Base-by-base conservation (phyloP, 164 flowering plant species). In the Nymphaea thermarum region DNA sequence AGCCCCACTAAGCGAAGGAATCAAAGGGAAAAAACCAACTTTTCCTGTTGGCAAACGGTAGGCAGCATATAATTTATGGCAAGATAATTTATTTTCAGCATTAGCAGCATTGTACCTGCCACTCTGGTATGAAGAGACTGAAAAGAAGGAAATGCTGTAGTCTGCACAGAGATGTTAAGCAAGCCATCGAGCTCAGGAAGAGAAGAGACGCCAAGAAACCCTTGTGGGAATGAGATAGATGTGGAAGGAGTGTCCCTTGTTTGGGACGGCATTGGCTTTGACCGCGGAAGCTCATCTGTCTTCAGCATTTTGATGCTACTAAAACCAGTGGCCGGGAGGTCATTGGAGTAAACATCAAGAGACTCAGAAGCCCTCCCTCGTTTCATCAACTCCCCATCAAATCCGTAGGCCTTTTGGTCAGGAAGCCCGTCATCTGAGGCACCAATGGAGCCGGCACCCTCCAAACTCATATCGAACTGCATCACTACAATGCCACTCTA, bases 151-250 rank as follows among this genome's bases (percentile, higher is more conserved):
- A 77, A 42, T 4, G 72, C 70, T 65, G 62, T 73, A 45, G 68
- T 74, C 3, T 74, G 59, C 66, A 59, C 67, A 62, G 64, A 62
- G 42, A 8, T 17, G 0, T 62, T 17, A 12, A 17, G n/a, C 17
- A 17, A 17, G 42, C 64, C 65, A 42, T 83, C 85, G 64, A 85
- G 62, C 71, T 79, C 80, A 55, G 88, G 7, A 17, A 62, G 86
- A 14, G 87, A 75, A 63, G 93, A 83, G 80, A 85, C 87, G 79
- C 87, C 80, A 43, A 86, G 81, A 87, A 85, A 82, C 3, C 71
- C 83, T 64, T 82, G 78, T 69, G 77, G 67, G 77, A 79, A 76
- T 71, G 79, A 73, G 70, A 75, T 82, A 71, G 90, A 82, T 80
- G 85, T 80, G 73, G 80, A 71, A 10, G 71, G 61, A 62, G 81